Base-by-base conservation (phyloP, 306 rosid species). In the Glycyrrhiza uralensis region DNA sequence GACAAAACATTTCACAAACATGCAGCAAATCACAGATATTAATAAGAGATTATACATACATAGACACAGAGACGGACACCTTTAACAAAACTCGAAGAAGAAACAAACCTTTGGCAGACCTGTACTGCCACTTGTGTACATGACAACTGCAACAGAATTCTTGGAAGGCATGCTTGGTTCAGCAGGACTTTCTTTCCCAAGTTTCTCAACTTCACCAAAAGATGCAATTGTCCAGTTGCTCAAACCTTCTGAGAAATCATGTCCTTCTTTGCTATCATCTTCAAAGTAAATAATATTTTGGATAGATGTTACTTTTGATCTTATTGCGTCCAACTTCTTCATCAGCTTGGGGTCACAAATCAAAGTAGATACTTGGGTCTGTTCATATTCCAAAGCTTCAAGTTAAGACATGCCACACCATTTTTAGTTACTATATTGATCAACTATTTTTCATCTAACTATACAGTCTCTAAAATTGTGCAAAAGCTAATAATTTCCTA, bases 51-150 rank as follows among this genome's bases (percentile, higher is more conserved):
- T 38, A 52, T 14, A 45, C 57, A 61, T n/a, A 18, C 49, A 38
- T 20, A 42, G 20, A 57, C 14, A 36, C 30, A 7, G 12, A 30
- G 57, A 45, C 7, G 8, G 44, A 39, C 38, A 20, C 13, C 47
- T 4, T 19, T 29, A 57, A 57, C 35, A 66, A 44, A 60, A 66
- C 44, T 26, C 68, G 74, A 57, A 75, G 62, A 47, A 42, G 74
- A 65, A 77, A 78, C 84, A 47, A 78, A 93, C 97, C 97, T 93
- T 93, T 58, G 98, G 98, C 55, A 90, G 81, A 75, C 94, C 97
- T 36, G 97, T 87, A 67, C 98, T 93, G 46, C 98, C 98, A 66
- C 98, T 93, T 38, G 98, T 93, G 66, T 93, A 93, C 98, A 93
- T 93, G 64, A 91, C 60, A 66, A 93, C 92, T 56, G 93, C 98